A percentile compares a stretch with the other conserved stretches of the same genome.
These are phyloP conservation scores for Pezicula radicicola DNA, from an alignment of 2,329 filamentous ascomycete genomes.

Conservation along the genomic window DNA sequence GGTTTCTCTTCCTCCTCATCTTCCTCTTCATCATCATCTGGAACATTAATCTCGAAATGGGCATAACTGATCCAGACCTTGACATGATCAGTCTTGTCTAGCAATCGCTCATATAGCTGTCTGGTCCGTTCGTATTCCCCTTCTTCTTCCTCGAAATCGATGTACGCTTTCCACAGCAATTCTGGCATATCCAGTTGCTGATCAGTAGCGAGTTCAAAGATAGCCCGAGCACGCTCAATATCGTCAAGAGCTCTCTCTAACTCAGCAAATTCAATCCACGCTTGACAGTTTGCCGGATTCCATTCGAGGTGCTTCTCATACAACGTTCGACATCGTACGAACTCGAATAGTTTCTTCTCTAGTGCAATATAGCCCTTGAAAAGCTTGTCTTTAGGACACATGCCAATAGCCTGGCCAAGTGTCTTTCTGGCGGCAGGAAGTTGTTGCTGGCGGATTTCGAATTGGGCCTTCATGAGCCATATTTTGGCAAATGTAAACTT, in stretches of 20 bases:
- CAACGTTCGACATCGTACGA: conserved; percentile 82
- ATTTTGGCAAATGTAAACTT: conserved; percentile 97
- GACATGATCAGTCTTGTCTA: conserved; percentile 95
- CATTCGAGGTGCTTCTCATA: conserved; percentile 94
- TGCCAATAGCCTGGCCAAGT: conserved; percentile 84
- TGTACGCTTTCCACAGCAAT: conserved; percentile 95
- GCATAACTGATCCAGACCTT: conserved; percentile 99
- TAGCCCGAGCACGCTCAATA: conserved; percentile 79
- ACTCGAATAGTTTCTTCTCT: conserved; percentile 92
- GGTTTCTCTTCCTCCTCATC: conserved; percentile 54
- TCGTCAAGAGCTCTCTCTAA: conserved; percentile 91
- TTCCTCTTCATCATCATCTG: conserved; percentile 66
- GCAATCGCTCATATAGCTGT: conserved; percentile 80
- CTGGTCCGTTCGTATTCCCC: conserved; percentile 84
- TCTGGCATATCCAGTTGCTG: conserved; percentile 97
- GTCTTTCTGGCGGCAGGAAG: conserved; percentile 81
- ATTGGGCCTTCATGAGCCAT: conserved; percentile 91
- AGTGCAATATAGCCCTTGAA: conserved; percentile 93
- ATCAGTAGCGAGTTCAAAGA: conserved; percentile 85
- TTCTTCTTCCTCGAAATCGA: conserved; percentile 97
- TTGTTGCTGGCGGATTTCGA: conserved; percentile 85
- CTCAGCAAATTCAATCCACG: conserved; percentile 96
- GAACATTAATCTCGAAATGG: conserved; percentile 95
- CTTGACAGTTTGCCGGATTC: conserved; percentile 85
- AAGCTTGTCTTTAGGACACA: conserved; percentile 93